Percentiles rank a stretch among this genome's conserved stretches.
Conservation (phyloP, 208 protist species). For the Acanthamoeba quina region DNA sequence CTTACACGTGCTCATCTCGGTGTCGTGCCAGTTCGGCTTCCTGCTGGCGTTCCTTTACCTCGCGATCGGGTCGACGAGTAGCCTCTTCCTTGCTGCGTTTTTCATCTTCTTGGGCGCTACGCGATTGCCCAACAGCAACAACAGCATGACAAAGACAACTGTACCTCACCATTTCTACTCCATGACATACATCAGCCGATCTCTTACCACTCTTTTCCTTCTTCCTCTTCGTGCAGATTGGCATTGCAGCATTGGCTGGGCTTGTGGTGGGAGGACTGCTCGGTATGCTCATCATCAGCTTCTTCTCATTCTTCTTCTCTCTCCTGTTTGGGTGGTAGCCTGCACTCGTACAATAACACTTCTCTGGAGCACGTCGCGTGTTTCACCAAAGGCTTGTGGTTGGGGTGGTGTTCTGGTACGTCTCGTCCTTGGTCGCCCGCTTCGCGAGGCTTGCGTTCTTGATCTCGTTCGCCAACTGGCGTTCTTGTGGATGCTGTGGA, state of each 20-base stretch:
- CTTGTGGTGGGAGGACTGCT: not conserved
- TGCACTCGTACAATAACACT: too few species aligned
- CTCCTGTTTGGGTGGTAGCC: not conserved
- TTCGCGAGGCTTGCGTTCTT: too few species aligned
- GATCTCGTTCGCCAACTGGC: too few species aligned
- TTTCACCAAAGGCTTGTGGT: too few species aligned
- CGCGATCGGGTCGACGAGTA: not conserved
- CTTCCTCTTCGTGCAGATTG: not conserved
- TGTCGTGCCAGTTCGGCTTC: not conserved
- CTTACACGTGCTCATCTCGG: too few species aligned
- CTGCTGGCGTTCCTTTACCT: not conserved
- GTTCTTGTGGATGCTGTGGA: too few species aligned
- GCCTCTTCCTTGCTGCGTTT: not conserved
- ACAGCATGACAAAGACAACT: not conserved
- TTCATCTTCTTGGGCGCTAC: slow-evolving; percentile 16
- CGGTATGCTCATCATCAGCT: not conserved
- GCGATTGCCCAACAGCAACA: not conserved
- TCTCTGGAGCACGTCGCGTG: too few species aligned
- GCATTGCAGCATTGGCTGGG: not conserved
- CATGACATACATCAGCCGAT: not conserved
- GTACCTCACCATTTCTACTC: not conserved
- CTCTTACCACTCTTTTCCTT: not conserved
- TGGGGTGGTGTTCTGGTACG: too few species aligned
- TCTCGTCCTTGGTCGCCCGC: too few species aligned
- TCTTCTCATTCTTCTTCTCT: slow-evolving; percentile 11